phyloP scores from a whole-genome alignment of 371 early-diverging fungal species.

The Cladochytrium tenue region DNA sequence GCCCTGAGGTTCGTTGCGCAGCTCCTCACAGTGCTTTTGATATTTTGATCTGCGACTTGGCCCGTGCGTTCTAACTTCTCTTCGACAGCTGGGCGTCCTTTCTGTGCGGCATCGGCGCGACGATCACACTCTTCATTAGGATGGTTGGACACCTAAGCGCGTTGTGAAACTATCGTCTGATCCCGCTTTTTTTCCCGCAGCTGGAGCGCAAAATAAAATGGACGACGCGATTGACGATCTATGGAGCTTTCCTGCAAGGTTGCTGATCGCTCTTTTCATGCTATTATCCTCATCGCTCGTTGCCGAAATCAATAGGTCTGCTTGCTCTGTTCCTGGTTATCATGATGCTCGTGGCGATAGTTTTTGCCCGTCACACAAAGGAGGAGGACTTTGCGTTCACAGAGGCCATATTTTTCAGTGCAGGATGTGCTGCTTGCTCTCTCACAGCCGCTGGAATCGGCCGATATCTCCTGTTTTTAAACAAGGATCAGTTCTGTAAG shows the following conservation, averaged over 20 bases:
- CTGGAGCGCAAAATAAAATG: slow-evolving; percentile 52
- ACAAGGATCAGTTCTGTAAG: slow-evolving; percentile 28
- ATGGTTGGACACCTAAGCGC: slow-evolving; percentile 35
- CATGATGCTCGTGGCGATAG: slow-evolving; percentile 2
- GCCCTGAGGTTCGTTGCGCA: not conserved
- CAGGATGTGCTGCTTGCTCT: slow-evolving; percentile 25
- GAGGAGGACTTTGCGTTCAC: slow-evolving; percentile 16
- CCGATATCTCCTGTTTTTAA: slow-evolving; percentile 33
- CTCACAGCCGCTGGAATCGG: slow-evolving; percentile 26
- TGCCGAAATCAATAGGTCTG: too few relatives aligned
- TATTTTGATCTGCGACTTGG: not conserved
- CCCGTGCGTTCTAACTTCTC: too few relatives aligned
- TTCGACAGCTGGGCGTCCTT: slow-evolving; percentile 29
- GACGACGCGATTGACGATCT: slow-evolving; percentile 43
- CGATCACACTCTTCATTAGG: slow-evolving; percentile 37
- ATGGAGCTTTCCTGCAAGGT: slow-evolving; percentile 42
- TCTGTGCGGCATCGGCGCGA: slow-evolving; percentile 34
- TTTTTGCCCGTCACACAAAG: not conserved
- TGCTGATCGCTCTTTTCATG: too few relatives aligned
- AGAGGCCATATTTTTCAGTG: slow-evolving; percentile 36
- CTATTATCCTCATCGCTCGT: too few relatives aligned
- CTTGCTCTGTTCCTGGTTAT: slow-evolving; percentile 10
- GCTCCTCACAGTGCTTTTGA: not conserved
- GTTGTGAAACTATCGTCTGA: not conserved
- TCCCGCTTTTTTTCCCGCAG: not conserved